phyloP scores from a whole-genome alignment of 2,329 filamentous ascomycete species.

The Raffaelea deltoideospora region DNA sequence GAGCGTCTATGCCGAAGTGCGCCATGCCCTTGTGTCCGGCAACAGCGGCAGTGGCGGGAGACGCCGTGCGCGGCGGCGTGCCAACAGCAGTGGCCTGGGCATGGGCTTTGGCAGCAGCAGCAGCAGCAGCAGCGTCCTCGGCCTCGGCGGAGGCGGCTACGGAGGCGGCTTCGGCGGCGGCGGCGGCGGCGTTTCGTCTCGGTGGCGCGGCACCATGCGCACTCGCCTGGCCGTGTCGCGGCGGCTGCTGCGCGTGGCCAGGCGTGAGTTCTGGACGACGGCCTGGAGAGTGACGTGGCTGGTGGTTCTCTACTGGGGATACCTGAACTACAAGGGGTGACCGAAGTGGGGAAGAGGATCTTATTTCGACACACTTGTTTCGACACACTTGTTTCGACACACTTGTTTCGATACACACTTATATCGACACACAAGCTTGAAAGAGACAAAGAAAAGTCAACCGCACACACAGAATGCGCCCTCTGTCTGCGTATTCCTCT shows the following conservation, averaged over 20 bases:
- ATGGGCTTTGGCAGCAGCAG: neutral
- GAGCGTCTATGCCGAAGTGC: no score
- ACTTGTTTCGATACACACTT: no score
- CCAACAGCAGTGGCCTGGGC: neutral
- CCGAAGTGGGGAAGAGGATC: no score
- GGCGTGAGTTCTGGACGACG: conserved; percentile 45
- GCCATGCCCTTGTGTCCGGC: neutral
- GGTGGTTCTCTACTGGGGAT: conserved; percentile 48
- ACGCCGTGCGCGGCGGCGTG: neutral
- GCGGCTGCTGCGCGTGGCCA: conserved; percentile 18
- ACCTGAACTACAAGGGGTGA: conserved; percentile 45
- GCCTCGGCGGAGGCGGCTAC: neutral
- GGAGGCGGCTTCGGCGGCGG: neutral
- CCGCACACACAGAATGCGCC: no score
- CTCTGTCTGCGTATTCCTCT: no score
- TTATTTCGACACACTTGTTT: no score
- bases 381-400: no score
- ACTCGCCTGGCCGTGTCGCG: conserved; percentile 13
- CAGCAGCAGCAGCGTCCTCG: neutral
- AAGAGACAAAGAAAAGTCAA: no score
- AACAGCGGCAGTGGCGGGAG: conserved; percentile 2
- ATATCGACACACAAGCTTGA: no score
- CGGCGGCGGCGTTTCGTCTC: conserved; percentile 14
- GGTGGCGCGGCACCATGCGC: conserved; percentile 17
- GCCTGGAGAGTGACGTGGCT: conserved; percentile 49